phyloP scores from a whole-genome alignment of 2,329 filamentous ascomycete genomes.

The Fusarium ramigenum region DNA sequence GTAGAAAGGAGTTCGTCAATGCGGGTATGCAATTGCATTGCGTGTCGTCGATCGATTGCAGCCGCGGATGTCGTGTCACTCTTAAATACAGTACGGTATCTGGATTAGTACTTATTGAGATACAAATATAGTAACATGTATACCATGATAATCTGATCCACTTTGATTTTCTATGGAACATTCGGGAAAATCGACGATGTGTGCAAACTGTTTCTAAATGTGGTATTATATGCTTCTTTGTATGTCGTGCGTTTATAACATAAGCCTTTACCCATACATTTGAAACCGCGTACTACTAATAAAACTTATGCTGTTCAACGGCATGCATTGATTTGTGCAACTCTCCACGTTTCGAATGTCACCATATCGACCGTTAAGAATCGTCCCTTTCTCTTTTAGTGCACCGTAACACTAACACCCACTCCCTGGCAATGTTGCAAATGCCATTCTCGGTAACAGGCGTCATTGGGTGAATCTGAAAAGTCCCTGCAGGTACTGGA shows the following conservation, averaged over 20 bases:
- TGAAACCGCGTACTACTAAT: not conserved
- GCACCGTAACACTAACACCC: constrained; percentile 25
- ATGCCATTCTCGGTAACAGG: constrained; percentile 28
- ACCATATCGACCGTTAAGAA: constrained; percentile 16
- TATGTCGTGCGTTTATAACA: not conserved
- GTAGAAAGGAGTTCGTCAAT: constrained; percentile 15
- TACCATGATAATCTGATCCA: not conserved
- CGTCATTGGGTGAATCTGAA: constrained; percentile 22
- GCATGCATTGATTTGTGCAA: constrained; percentile 14
- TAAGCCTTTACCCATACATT: not conserved
- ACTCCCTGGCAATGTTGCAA: constrained; percentile 12
- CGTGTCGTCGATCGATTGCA: constrained; percentile 23
- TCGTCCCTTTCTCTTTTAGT: constrained; percentile 6
- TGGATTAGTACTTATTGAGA: not conserved
- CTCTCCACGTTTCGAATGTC: constrained; percentile 2
- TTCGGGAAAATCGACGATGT: constrained; percentile 1
- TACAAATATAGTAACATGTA: constrained; percentile 15
- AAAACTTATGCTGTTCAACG: constrained; percentile 4
- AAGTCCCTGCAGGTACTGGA: constrained; percentile 33
- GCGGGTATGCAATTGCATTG: constrained; percentile 26
- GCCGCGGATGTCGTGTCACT: constrained; percentile 3
- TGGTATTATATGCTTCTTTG: not conserved
- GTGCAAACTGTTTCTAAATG: not conserved
- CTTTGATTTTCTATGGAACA: constrained; percentile 11
- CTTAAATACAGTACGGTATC: constrained; percentile 13